phyloP scores from a whole-genome alignment of 768 basidiomycete genomes.

The Cystoderma amianthinum region DNA sequence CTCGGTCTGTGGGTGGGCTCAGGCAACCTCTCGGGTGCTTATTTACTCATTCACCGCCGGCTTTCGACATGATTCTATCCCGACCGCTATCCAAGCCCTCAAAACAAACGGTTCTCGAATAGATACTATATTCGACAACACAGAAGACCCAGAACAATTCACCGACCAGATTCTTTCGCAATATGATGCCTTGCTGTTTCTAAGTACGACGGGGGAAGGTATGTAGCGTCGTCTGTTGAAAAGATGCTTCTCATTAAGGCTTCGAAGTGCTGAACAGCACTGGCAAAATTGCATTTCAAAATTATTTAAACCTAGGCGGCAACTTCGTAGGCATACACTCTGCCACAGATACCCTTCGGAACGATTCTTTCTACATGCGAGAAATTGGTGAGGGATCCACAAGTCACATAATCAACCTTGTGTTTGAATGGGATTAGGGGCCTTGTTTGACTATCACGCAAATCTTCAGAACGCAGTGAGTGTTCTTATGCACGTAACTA shows the following conservation, averaged over 20 bases:
- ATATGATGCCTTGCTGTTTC: slow-evolving; percentile 65
- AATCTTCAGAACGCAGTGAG: slow-evolving; percentile 57
- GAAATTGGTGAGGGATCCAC: slow-evolving; percentile 40
- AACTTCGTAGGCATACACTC: slow-evolving; percentile 68
- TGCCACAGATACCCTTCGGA: slow-evolving; percentile 52
- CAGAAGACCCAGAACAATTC: slow-evolving; percentile 56
- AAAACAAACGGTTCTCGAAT: slow-evolving; percentile 35
- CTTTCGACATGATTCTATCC: slow-evolving; percentile 73
- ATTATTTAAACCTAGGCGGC: slow-evolving; percentile 60
- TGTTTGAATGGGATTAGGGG: slow-evolving; percentile 26
- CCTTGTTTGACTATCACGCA: slow-evolving; percentile 70
- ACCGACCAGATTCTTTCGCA: slow-evolving; percentile 41
- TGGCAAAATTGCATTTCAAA: slow-evolving; percentile 57
- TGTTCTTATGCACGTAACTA: neutral
- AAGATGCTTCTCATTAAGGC: neutral
- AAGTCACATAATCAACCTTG: neutral
- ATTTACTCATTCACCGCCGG: slow-evolving; percentile 56
- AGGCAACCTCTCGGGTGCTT: slow-evolving; percentile 33
- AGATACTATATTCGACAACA: slow-evolving; percentile 51
- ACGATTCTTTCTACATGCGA: slow-evolving; percentile 47
- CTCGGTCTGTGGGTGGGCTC: slow-evolving; percentile 5
- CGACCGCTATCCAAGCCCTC: slow-evolving; percentile 55
- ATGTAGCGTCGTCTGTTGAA: slow-evolving; percentile 10
- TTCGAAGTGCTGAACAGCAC: slow-evolving; percentile 48
- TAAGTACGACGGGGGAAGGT: slow-evolving; percentile 68